phyloP scores from a whole-genome alignment of 2,329 filamentous ascomycete species.

The Cercospora nicotianae region DNA sequence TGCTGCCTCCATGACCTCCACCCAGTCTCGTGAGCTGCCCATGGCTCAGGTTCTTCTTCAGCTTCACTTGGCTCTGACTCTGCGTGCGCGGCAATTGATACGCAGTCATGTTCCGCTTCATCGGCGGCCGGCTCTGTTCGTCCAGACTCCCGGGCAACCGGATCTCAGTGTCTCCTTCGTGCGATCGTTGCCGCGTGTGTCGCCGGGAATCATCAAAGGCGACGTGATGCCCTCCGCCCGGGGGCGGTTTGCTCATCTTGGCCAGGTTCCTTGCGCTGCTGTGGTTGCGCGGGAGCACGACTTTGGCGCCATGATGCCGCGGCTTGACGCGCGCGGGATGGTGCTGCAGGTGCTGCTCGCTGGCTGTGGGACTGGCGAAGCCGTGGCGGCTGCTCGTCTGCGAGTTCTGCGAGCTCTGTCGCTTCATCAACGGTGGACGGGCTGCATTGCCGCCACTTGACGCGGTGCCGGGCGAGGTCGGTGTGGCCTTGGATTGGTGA shows the following conservation, averaged over 20 bases:
- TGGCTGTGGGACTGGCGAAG: conserved; percentile 31
- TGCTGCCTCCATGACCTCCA: conserved; percentile 34
- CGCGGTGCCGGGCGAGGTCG: conserved; percentile 4
- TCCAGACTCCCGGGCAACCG: conserved; percentile 38
- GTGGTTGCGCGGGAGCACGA: conserved; percentile 38
- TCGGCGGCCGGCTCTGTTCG: conserved; percentile 29
- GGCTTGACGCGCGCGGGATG: conserved; percentile 26
- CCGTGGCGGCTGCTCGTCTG: conserved; percentile 18
- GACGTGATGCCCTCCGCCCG: conserved; percentile 2
- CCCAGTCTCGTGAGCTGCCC: conserved; percentile 47
- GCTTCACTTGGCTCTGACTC: conserved; percentile 34
- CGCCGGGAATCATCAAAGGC: conserved; percentile 26
- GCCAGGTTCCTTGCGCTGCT: conserved; percentile 37
- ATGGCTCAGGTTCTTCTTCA: conserved; percentile 46
- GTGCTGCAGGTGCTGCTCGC: conserved; percentile 29
- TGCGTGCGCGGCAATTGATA: conserved; percentile 35
- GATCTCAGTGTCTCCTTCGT: conserved; percentile 40
- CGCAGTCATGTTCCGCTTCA: conserved; percentile 37
- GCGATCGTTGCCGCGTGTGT: conserved; percentile 32
- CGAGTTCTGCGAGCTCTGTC: conserved; percentile 36
- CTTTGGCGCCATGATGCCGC: conserved; percentile 32
- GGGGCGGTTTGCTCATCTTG: conserved; percentile 28
- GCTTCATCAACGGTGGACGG: conserved; percentile 34
- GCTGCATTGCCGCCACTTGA: conserved; percentile 16
- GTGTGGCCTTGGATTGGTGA: conserved; percentile 4